Evolutionary conservation across 1,284 basidiomycete genomes (phyloP), one percentile per base, ranked within the genome.

Genomic region (Leccinum pachyderme): DNA sequence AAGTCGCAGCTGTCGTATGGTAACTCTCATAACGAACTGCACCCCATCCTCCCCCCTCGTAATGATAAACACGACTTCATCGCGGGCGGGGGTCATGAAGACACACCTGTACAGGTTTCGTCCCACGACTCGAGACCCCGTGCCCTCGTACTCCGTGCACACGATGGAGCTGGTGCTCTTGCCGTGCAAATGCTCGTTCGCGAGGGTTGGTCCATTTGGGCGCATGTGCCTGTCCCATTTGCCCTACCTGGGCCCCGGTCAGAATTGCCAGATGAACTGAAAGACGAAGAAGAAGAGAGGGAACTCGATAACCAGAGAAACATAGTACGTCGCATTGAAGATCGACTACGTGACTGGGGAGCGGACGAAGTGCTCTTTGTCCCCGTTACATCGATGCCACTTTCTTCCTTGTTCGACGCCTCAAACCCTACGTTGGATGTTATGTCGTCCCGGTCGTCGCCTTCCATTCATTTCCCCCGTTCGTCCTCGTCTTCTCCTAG

Each of bases 161-260:
- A 93, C 59, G 83, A 84, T 54, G 91, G 91, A 2, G 74, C 83
- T 1, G 88, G 91, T 2, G 88, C 87, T 4, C 74, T 94, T 61
- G 84, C 86, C 2, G 81, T 83, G 18, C 89, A 93, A 68, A 85
- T 91, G 75, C 78, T 95, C 31, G 78, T 77, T 2, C 71, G 71
- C 15, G 73, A 77, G 7, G 86, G 86, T 3, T 86, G 87, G 76
- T 74, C 77, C n/a, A 81, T 91, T 4, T 82, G 77, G 57, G 87
- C 83, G 1, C 89, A 91, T 59, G 82, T 87, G 2, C 83, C 87
- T 49, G 70, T 75, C 13, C 74, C 73, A 4, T 71, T 70, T 32
- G 67, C 63, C 58, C 54, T 64, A 27, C 64, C 61, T 31, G 64
- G 59, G 18, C 27, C 56, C 39, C 55, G 41, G 54, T 63, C 67